Base-by-base conservation (phyloP, 2,329 filamentous ascomycete genomes). In the Furcasterigmium furcatum region DNA sequence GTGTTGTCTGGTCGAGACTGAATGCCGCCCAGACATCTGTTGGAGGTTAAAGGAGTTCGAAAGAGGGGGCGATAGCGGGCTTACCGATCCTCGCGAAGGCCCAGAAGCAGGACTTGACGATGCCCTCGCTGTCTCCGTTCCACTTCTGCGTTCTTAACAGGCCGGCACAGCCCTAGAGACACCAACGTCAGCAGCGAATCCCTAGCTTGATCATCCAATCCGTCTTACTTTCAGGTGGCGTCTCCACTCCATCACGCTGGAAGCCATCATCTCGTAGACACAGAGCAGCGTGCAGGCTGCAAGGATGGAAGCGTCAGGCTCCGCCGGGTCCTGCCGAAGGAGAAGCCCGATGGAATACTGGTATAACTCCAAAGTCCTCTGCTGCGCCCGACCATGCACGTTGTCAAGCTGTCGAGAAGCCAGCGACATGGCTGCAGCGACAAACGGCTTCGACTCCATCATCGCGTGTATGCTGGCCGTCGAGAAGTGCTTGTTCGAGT, bases 241-340 rank as follows among this genome's bases (percentile, higher is more conserved):
- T 10, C 46, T 50, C 48, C 48, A 50, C 18, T 48, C 48, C 2
- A 25, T 25, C 5, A 50, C 46, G 14, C 43, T 45, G 21, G 48
- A 50, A 5, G 34, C 48, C 48, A 50, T 50, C 48, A 50, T 50
- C 29, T 50, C 48, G 7, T 50, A 50, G 16, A 50, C 43, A 25
- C 48, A 50, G 7, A 50, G 46, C 2, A 50, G 29, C 2, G 48
- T 50, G 29, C 48, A 50, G 5, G 48, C 30, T 14, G 48, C 46
- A 13, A 50, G 9, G 16, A 48, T 38, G 4, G 38, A 43, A 3
- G 40, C 24, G 16, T 44, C 43, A 3, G 48, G 38, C 16, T 45
- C 46, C 12, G 32, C 40, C 10, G 48, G 46, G 20, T 50, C 48
- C 13, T 46, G 48, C 18, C 45, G 43, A 7, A 50, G 19, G 1